These are phyloP conservation scores for Brasilioporus rufonigricans DNA, from an alignment of 768 basidiomycete species.

Conservation along the genomic window DNA sequence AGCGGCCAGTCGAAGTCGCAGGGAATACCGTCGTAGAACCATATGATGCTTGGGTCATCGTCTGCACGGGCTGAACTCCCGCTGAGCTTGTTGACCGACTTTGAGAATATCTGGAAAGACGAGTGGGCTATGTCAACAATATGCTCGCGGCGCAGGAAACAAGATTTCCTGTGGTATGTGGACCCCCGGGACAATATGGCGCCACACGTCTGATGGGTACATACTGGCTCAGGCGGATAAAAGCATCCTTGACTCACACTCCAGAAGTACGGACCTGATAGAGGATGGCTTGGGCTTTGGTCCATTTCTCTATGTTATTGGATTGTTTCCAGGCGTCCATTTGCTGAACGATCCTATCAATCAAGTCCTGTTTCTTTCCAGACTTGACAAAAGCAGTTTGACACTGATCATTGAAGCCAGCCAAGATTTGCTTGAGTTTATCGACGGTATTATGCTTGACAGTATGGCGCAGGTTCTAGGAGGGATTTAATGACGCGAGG, in stretches of 20 bases:
- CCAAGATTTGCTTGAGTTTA: constrained; percentile 77
- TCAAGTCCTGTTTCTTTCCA: constrained; percentile 86
- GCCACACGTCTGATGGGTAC: constrained; percentile 10
- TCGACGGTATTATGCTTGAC: constrained; percentile 82
- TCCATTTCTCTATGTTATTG: constrained; percentile 63
- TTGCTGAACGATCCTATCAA: constrained; percentile 64
- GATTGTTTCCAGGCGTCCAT: constrained; percentile 60
- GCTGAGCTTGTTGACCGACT: constrained; percentile 24
- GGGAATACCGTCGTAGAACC: constrained; percentile 22
- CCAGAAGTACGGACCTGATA: constrained; percentile 63
- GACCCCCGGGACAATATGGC: constrained; percentile 7
- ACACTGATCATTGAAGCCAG: constrained; percentile 78
- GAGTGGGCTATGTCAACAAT: constrained; percentile 15
- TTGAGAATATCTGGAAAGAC: constrained; percentile 26
- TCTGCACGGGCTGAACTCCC: constrained; percentile 25
- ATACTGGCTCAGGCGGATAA: constrained; percentile 11
- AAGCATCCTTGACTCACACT: constrained; percentile 50
- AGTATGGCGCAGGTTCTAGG: constrained; percentile 64
- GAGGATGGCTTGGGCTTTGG: constrained; percentile 64
- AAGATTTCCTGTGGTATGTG: constrained; percentile 4
- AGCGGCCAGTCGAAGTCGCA: constrained; percentile 40
- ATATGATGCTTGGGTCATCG: constrained; percentile 21
- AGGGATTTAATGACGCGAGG: constrained; percentile 18
- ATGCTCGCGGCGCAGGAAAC: constrained; percentile 2
- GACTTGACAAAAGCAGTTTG: constrained; percentile 63